phyloP scores from a whole-genome alignment of 2,329 filamentous ascomycete species.

The Penicillium concentricum region DNA sequence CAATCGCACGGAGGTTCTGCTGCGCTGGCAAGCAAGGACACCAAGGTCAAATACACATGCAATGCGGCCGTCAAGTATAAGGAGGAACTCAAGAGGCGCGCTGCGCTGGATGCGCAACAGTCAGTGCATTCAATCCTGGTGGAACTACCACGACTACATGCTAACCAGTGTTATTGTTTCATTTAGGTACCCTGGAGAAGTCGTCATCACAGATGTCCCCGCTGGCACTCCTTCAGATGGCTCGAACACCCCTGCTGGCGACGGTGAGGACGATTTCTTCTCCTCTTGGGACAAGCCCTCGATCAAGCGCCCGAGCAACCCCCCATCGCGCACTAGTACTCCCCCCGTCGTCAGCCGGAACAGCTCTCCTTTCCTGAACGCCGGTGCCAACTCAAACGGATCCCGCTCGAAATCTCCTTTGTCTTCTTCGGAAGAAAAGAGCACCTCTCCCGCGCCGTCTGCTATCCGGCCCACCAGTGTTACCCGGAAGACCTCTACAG shows the following conservation, averaged over 20 bases:
- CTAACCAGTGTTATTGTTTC: constrained; percentile 11
- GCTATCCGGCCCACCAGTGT: constrained; percentile 73
- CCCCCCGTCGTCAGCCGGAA: constrained; percentile 78
- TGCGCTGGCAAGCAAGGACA: constrained; percentile 91
- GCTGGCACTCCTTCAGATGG: constrained; percentile 62
- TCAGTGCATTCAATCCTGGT: constrained; percentile 49
- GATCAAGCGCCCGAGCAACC: constrained; percentile 94
- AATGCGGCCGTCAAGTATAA: constrained; percentile 96
- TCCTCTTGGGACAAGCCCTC: constrained; percentile 98
- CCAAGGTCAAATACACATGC: constrained; percentile 95
- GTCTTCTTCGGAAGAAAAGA: constrained; percentile 54
- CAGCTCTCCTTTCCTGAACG: constrained; percentile 84
- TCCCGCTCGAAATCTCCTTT: constrained; percentile 84
- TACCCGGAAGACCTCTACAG: constrained; percentile 70
- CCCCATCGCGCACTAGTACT: constrained; percentile 83
- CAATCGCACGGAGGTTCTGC: constrained; percentile 93
- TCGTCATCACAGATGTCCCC: constrained; percentile 74
- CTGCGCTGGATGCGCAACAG: constrained; percentile 79
- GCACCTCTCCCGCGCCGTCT: constrained; percentile 55
- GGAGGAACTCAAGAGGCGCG: constrained; percentile 86
- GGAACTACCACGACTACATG: background rate
- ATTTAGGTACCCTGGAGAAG: constrained; percentile 74
- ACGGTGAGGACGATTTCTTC: constrained; percentile 91
- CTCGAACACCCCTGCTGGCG: constrained; percentile 73
- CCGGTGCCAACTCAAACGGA: constrained; percentile 64